Base-by-base conservation (phyloP, 768 basidiomycete genomes). In the Epithele typhae region DNA sequence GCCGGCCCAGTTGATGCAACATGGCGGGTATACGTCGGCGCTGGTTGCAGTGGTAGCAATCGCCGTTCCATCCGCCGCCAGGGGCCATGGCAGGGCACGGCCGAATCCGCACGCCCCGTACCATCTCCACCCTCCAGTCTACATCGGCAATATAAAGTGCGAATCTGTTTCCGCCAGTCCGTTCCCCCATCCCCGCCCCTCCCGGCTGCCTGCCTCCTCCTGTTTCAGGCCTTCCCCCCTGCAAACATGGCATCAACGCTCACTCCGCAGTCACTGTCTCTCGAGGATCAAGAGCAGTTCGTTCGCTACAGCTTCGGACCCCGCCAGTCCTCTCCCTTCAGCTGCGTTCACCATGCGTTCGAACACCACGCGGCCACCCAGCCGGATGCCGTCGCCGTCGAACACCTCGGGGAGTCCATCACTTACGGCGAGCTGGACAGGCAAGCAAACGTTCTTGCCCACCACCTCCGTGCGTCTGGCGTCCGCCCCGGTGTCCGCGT, bases 311-410 rank as follows among this genome's bases (percentile, higher is more conserved):
- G 77, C 32, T 62, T 71, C 34, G 78, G 76, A 30, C 53, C 64
- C 42, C 58, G 57, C 10, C 58, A 62, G 27, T 24, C 58, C 25
- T 53, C 63, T 18, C 72, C 76, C 8, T 79, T 77, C 61, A 59
- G 61, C 51, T 76, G 73, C 54, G 67, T 81, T 25, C 79, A 81
- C 54, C 75, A 78, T 48, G 79, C 79, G 17, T 80, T 82, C 58
- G 70, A 72, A 41, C 62, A 62, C 45, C 69, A 76, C 49, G 77
- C 73, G 21, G 56, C 52, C n/a, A 46, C 49, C 12, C 64, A 67
- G 25, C 76, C 78, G 15, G 54, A 71, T 41, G 60, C 64, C 15
- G 59, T 74, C 25, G 79, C 79, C 18, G 74, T 59, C 19, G 74
- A 79, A 59, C 70, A 79, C 51, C 65, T 71, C 39, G 66, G 66